Evolutionary conservation across 23 red algal species (phyloP), one percentile per base, ranked within the genome.

Genomic region (Gracilaria gracilis): DNA sequence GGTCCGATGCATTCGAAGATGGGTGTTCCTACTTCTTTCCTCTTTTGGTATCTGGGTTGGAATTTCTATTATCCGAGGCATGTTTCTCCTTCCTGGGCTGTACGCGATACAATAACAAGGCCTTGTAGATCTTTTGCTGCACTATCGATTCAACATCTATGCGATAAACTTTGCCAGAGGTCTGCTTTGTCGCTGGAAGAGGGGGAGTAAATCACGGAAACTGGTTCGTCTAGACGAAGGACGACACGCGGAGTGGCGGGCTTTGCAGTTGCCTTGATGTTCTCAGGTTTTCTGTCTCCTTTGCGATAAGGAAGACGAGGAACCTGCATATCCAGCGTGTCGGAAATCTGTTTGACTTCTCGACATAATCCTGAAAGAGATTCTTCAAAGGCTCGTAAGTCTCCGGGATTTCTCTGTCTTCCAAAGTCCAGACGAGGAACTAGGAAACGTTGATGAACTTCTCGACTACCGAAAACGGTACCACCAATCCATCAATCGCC

Each of bases 141-240:
- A 59, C 50, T 8, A 65, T 28, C 3, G 67, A 50, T 39, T 88
- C 34, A 37, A 88, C 33, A 35, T 77, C 69, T 2, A 65, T 76
- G 62, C 39, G 21, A 53, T 9, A 37, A 55, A 79, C 21, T 24
- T 51, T 23, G 4, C 0, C 6, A 14, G 49, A 79, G 5, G 61
- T 48, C 36, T 48, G 38, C 37, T 3, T 78, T 4, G 85, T 71
- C 29, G 85, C 40, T n/a, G 4, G 21, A 49, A 37, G 85, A 72
- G 5, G 61, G 9, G 21, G 65, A 48, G 11, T 50, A 44, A 48
- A 77, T 33, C 7, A 88, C 49, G 16, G 35, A 38, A 44, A 88
- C 69, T 2, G 67, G 67, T 24, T 88, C 67, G 23, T 78, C 46
- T 0, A 88, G 25, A 2, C 23, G 27, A 4, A 51, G 20, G 9